Percentiles rank a stretch among this genome's conserved stretches.
Conservation (phyloP, 805 yeast species). For the Pichia nakasei region DNA sequence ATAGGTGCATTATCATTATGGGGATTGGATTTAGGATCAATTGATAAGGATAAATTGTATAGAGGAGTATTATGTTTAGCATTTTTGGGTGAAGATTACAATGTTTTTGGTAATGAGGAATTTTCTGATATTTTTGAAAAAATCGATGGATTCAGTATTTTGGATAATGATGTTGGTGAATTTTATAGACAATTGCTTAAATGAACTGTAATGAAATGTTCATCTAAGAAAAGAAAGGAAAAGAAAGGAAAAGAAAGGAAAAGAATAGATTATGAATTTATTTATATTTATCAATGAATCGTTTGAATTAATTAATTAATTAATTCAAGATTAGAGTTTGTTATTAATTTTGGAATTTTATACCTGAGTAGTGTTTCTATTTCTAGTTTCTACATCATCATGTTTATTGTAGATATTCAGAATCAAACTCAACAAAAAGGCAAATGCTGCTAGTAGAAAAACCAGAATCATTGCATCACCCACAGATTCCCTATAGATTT, state of each 20-base stretch:
- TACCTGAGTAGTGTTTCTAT: neutral
- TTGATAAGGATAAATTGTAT: constrained; percentile 6
- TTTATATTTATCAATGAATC: no score
- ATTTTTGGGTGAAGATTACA: constrained; percentile 20
- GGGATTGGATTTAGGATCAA: constrained; percentile 5
- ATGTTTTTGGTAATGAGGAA: neutral
- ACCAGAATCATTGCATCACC: constrained; percentile 20
- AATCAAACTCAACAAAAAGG: constrained; percentile 17
- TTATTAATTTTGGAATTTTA: no score
- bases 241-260: neutral
- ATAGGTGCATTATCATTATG: constrained; percentile 27
- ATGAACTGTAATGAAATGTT: no score
- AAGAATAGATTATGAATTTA: no score
- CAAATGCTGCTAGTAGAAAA: constrained; percentile 20
- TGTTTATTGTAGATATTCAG: constrained; percentile 15
- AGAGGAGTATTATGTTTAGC: constrained; percentile 19
- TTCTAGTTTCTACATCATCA: neutral
- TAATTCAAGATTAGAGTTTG: no score
- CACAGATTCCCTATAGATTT: constrained; percentile 22
- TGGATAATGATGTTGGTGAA: constrained; percentile 4
- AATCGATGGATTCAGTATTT: neutral
- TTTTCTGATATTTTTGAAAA: constrained; percentile 1
- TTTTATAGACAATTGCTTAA: neutral
- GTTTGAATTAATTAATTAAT: no score
- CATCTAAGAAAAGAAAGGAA: no score